phyloP scores from a whole-genome alignment of 2,329 filamentous ascomycete genomes.

The Calcarisporium arbuscula region DNA sequence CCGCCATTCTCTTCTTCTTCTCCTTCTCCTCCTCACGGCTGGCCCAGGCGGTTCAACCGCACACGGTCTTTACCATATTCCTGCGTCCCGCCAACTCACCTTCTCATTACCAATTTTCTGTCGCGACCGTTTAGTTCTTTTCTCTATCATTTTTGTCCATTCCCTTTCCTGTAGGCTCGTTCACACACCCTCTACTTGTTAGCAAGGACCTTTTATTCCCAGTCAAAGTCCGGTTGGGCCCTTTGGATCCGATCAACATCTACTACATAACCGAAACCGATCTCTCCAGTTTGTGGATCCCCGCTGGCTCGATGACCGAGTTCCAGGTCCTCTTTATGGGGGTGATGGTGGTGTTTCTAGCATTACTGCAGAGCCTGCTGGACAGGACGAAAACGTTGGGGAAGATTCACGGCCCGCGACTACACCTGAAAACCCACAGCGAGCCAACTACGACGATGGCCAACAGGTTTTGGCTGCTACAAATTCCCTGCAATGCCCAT shows the following conservation, averaged over 20 bases:
- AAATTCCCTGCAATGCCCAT: not conserved
- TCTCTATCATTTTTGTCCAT: not conserved
- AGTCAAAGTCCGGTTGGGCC: conserved; percentile 7
- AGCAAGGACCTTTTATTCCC: conserved; percentile 9
- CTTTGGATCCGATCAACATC: conserved; percentile 3
- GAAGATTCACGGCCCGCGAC: conserved; percentile 1
- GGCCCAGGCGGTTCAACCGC: conserved; percentile 12
- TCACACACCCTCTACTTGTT: conserved; percentile 2
- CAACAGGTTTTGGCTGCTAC: not conserved
- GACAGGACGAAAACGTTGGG: conserved; percentile 7
- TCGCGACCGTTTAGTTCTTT: conserved; percentile 1
- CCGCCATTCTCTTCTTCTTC: not conserved
- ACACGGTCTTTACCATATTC: conserved; percentile 6
- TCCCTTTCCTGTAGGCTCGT: conserved; percentile 5
- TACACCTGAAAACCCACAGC: not conserved
- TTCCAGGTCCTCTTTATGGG: conserved; percentile 11
- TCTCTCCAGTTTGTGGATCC: conserved; percentile 9
- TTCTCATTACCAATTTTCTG: conserved; percentile 1
- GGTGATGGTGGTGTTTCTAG: conserved; percentile 7
- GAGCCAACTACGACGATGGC: not conserved
- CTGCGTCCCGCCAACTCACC: not conserved
- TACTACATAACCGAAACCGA: conserved; percentile 4
- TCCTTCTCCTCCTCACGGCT: conserved; percentile 9
- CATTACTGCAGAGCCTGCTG: conserved; percentile 9
- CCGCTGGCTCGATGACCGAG: conserved; percentile 8